Evolutionary conservation across 2,329 filamentous ascomycete genomes (phyloP).

Genomic region (Aspergillus udagawae): DNA sequence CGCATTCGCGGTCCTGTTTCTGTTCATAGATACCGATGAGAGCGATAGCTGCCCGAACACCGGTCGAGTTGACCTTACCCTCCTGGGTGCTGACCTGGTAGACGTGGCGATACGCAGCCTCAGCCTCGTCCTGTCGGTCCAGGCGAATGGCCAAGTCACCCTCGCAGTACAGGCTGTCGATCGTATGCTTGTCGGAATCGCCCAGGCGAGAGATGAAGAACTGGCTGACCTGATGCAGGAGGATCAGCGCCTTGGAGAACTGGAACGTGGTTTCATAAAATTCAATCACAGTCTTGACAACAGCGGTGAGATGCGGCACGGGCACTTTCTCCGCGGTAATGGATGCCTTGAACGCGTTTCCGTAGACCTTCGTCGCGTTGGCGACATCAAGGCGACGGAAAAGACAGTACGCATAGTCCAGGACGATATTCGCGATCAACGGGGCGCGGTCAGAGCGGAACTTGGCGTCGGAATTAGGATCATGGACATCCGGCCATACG

Average conservation of each 20-base stretch:
- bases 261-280: conserved; percentile 37
- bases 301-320: conserved; percentile 27
- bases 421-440: conserved; percentile 26
- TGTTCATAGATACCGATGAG: conserved; percentile 46
- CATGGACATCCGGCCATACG: conserved; percentile 29
- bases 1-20: conserved; percentile 43
- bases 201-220: conserved; percentile 30
- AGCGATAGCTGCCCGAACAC: conserved; percentile 44
- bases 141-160: conserved; percentile 46
- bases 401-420: conserved; percentile 31
- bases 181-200: conserved; percentile 41
- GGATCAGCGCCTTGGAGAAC: conserved; percentile 27
- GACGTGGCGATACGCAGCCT: conserved; percentile 46
- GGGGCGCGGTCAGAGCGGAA: conserved; percentile 30
- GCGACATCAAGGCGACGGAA: conserved; percentile 31
- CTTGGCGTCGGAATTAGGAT: conserved; percentile 24
- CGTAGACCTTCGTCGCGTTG: conserved; percentile 27
- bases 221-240: conserved; percentile 30
- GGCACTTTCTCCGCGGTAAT: conserved; percentile 29
- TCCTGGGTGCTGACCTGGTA: conserved; percentile 33
- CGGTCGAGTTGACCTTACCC: conserved; percentile 33
- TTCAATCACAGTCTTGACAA: conserved; percentile 33
- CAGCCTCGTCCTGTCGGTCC: conserved; percentile 28
- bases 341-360: conserved; percentile 31
- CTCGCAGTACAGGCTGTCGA: conserved; percentile 47